These are phyloP conservation scores for Botrytis hyacinthi DNA, from an alignment of 2,329 filamentous ascomycete species.

Conservation along the genomic window DNA sequence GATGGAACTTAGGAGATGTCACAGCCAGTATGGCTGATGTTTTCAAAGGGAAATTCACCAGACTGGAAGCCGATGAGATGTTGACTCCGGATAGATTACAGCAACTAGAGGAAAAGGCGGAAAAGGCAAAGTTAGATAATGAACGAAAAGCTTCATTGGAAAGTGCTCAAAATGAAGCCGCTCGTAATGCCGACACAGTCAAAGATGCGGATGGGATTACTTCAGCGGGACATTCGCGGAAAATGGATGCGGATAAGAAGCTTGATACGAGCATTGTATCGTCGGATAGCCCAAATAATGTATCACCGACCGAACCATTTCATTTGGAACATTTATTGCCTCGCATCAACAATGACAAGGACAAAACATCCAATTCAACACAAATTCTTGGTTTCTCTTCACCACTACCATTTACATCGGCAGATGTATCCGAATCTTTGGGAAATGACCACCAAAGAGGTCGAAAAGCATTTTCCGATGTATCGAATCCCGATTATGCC, in stretches of 20 bases:
- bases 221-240: not conserved
- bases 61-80: slow-evolving; percentile 57
- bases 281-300: slow-evolving; percentile 36
- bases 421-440: not conserved
- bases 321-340: slow-evolving; percentile 49
- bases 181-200: not conserved
- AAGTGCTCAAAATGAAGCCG: slow-evolving; percentile 21
- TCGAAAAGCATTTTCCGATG: not conserved
- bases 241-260: not conserved
- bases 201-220: not conserved
- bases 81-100: slow-evolving; percentile 53
- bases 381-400: not conserved
- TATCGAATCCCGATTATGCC: not conserved
- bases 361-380: slow-evolving; percentile 24
- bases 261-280: not conserved
- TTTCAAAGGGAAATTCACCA: slow-evolving; percentile 54
- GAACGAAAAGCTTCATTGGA: slow-evolving; percentile 29
- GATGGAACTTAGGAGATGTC: slow-evolving; percentile 55
- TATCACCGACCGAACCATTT: slow-evolving; percentile 50
- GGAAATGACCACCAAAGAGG: not conserved
- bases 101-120: slow-evolving; percentile 34
- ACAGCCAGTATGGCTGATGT: slow-evolving; percentile 58
- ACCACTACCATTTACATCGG: not conserved
- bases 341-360: slow-evolving; percentile 42
- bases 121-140: slow-evolving; percentile 24